Conservation (phyloP, 257 asterid species). For the Plantago ovata region DNA sequence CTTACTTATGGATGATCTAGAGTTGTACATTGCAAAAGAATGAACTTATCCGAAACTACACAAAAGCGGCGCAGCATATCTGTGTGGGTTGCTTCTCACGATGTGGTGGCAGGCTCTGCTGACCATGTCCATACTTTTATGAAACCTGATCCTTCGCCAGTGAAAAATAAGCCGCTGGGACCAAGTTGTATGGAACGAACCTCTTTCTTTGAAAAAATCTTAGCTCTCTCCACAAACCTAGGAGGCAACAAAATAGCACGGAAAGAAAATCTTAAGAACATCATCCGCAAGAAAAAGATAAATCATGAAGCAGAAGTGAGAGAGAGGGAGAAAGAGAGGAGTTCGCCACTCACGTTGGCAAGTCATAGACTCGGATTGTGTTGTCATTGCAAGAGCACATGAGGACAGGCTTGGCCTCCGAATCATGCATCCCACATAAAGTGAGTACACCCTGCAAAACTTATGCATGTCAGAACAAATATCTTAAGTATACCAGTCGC, state of each 20-base stretch:
- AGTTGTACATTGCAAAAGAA: constrained; percentile 15
- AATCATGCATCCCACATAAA: constrained; percentile 92
- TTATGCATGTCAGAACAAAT: constrained; percentile 7
- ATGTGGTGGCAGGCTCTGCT: constrained; percentile 36
- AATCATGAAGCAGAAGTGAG: constrained; percentile 2
- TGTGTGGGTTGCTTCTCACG: constrained; percentile 16
- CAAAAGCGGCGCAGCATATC: neutral
- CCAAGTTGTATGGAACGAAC: constrained; percentile 80
- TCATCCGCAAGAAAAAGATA: neutral
- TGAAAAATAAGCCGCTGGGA: constrained; percentile 82
- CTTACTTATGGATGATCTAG: neutral
- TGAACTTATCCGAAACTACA: neutral
- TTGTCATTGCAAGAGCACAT: constrained; percentile 86
- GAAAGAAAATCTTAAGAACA: constrained; percentile 1
- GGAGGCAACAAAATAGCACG: constrained; percentile 1
- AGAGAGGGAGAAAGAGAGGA: constrained; percentile 9
- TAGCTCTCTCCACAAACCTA: constrained; percentile 86
- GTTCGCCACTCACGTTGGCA: constrained; percentile 79
- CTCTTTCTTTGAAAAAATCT: constrained; percentile 71
- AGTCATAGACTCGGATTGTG: constrained; percentile 62
- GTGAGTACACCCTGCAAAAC: constrained; percentile 75
- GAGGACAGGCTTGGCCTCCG: constrained; percentile 86
- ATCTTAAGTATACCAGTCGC: neutral
- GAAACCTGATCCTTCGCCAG: constrained; percentile 91
- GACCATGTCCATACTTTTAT: constrained; percentile 91